Evolutionary conservation across 345 rosid species (phyloP), one percentile per base, ranked within the genome.

Genomic region (Erucastrum elatum): DNA sequence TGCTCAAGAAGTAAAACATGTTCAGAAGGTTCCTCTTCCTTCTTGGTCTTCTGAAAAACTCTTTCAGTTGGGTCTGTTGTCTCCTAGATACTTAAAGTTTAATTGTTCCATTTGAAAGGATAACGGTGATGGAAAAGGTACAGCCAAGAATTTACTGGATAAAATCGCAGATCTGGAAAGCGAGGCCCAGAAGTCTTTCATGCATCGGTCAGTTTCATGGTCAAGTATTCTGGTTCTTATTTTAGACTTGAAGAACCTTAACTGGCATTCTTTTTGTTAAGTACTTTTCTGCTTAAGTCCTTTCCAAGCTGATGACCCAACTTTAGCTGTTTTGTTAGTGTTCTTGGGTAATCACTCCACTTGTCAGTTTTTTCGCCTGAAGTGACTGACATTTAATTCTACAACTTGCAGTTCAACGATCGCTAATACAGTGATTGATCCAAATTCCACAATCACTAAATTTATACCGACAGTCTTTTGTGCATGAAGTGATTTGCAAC

Each of bases 121-220:
- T 84, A 80, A 85, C 82, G 88, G 88, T 78, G 93, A 91, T 84
- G 97, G 96, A 9, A 86, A 80, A 75, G 96, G 94, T 68, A 95
- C 92, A n/a, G 93, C 96, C 39, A 93, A 84, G 82, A 78, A 41
- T 63, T 85, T 93, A 85, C 84, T 95, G 83, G 91, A 87, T 69
- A 93, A 66, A 87, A 93, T 93, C 80, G 89, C 90, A 58, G 83
- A 82, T 64, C 46, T 84, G 94, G 99, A 95, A 84, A 85, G 88
- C 72, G 96, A 95, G 82, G 99, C 99, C 35, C 98, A 95, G 79
- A 93, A 95, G 84, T 93, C 98, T 71, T 95, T 95, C 83, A 93
- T 95, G 99, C 99, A 95, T 76, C 86, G 99, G 99, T 93, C 70
- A 81, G 93, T 86, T 15, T 74, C 75, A 73, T 75, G 77, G 68